Base-by-base conservation (phyloP, 805 yeast species). In the Alloascoidea hylecoeti region DNA sequence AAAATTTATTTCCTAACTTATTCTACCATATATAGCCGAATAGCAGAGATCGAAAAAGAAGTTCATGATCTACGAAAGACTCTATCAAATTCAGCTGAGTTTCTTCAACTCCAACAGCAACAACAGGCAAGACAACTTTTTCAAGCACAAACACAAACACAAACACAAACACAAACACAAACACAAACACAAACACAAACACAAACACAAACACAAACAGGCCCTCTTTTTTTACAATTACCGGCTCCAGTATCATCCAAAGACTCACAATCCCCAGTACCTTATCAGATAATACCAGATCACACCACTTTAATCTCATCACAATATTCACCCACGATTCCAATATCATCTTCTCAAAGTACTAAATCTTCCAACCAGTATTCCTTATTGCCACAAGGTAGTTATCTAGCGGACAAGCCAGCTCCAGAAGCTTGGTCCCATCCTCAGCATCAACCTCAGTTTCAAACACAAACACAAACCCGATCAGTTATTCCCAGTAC, bases 11-110 rank as follows among this genome's bases (percentile, higher is more conserved):
- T 4, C 19, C 15, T 3, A 18, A 30, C 4, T 17, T 15, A 19
- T 30, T 15, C 32, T 14, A 14, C 15, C 13, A 2, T 5, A 4
- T 34, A 4, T 18, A 69, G 58, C 18, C 54, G 60, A 9, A 39
- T 61, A n/a, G 55, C 50, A 23, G 50, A 48, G 18, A 49, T 89
- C 39, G 97, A 88, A 51, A 71, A 68, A 46, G 94, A 88, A 53
- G 73, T 80, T 44, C 70, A 71, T 41, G 86, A 78, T 47, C 58
- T 84, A 38, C 70, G 80, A 47, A 67, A 69, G 49, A 66, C 72
- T 19, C 55, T 80, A 39, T 23, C 30, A 23, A 23, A 33, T 40
- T 46, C 44, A 14, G 35, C 9, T 4, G 28, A 32, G 17, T 18
- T 15, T 32, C 39, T 30, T 33, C 16, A 41, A 30, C 37, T 34